Base-by-base conservation (phyloP, 129 eudicot species). In the Apium graveolens region DNA sequence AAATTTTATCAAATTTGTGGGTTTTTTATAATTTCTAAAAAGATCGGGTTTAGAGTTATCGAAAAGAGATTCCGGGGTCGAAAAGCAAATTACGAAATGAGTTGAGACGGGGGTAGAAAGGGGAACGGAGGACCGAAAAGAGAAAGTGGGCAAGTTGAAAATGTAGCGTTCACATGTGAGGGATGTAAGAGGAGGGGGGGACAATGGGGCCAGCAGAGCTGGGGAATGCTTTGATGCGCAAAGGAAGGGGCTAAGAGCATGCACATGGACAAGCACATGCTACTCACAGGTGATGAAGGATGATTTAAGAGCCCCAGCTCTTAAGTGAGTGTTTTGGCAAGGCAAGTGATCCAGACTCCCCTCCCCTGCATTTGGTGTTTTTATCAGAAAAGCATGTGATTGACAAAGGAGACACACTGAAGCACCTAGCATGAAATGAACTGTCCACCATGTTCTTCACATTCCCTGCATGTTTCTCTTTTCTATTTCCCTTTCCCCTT, bases 371-470 rank as follows among this genome's bases (percentile, higher is more conserved):
- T 57, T 57, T n/a, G 65, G 66, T 57, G 66, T 57, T n/a, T 57
- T 57, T n/a, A n/a, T n/a, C 66, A 57, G 66, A 57, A 57, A 8
- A 57, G 16, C 66, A 57, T 57, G 66, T 57, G 66, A 57, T 8
- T 57, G 16, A 57, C 66, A 57, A 24, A 24, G 32, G 66, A n/a
- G 32, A 57, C 14, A 57, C 66, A 57, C 66, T 57, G 66, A 10
- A 24, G 66, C 66, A 7, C 14, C 66, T 57, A 24, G 32, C 66
- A 57, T 57, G 29, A 57, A 21, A 57, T 57, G 29, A 57, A 57
- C 66, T 57, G 66, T 57, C 66, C 66, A 1, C 66, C 66, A 57
- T 57, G 66, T 57, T 57, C 66, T 57, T 57, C 66, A 57, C 66
- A 57, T 57, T 57, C 66, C 66, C 66, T 57, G 66, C 66, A 57